Percentiles rank a stretch among this genome's conserved stretches.
These are phyloP conservation scores for Sclerotinia subarctica DNA, from an alignment of 2,329 filamentous ascomycete species.

Conservation along the genomic window DNA sequence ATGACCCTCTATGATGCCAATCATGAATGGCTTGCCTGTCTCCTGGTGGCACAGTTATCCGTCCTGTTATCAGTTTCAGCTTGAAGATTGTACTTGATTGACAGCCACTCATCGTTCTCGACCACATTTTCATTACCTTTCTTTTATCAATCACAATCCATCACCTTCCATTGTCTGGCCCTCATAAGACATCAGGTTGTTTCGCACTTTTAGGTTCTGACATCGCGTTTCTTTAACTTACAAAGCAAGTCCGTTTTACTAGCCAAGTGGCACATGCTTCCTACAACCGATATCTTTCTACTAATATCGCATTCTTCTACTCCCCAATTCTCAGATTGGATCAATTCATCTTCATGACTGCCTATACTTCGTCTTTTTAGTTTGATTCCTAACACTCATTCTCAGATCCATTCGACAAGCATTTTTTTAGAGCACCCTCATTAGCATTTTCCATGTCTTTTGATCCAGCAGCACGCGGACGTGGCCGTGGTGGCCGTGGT, in stretches of 20 bases:
- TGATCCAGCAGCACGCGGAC: conserved; percentile 5
- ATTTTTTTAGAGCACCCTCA: not conserved
- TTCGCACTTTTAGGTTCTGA: not conserved
- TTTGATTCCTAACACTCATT: not conserved
- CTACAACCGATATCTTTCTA: not conserved
- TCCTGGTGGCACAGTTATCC: not conserved
- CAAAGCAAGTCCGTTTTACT: not conserved
- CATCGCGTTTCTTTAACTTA: not conserved
- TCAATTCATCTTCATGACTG: not conserved
- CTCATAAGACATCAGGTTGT: not conserved
- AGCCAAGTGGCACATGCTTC: not conserved
- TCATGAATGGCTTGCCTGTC: not conserved
- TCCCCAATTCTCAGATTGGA: not conserved
- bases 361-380: not conserved
- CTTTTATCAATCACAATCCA: not conserved
- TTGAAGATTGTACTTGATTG: not conserved
- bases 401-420: not conserved
- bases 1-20: not conserved
- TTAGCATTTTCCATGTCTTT: conserved; percentile 2
- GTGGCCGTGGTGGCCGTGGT: conserved; percentile 18
- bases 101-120: not conserved
- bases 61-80: not conserved
- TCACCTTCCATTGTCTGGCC: not conserved
- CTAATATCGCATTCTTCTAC: not conserved
- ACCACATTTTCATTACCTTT: not conserved